Evolutionary conservation across 2,329 filamentous ascomycete species (phyloP).

Genomic region (Colletotrichum sp.): DNA sequence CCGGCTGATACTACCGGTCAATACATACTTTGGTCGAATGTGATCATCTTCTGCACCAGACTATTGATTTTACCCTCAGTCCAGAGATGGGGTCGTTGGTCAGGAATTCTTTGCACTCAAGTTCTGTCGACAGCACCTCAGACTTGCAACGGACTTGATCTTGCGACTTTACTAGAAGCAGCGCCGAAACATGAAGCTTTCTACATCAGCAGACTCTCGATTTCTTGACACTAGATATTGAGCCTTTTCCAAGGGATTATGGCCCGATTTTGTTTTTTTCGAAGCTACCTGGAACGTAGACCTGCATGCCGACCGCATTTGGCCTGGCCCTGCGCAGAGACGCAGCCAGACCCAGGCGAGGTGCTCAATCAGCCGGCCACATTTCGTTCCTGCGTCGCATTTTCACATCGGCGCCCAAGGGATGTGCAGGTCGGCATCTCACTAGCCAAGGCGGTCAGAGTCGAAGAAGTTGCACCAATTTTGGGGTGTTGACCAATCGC

Average conservation of each 20-base stretch:
- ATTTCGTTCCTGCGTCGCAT: neutral
- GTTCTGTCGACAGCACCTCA: neutral
- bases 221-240: neutral
- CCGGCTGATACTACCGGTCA: neutral
- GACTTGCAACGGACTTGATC: neutral
- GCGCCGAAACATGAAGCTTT: neutral
- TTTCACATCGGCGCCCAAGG: neutral
- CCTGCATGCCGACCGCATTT: neutral
- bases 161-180: neutral
- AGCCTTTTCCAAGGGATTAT: neutral
- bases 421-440: slow-evolving; percentile 2
- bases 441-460: slow-evolving; percentile 1
- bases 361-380: neutral
- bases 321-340: neutral
- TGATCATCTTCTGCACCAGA: neutral
- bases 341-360: neutral
- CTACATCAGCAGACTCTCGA: neutral
- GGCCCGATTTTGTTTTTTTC: neutral
- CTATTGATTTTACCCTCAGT: neutral
- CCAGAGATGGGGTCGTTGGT: neutral
- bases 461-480: slow-evolving; percentile 1
- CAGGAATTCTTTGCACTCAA: neutral
- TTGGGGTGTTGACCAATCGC: slow-evolving; percentile 1
- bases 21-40: neutral
- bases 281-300: neutral